A percentile compares a stretch with the other conserved stretches of the same genome.
phyloP scores from a whole-genome alignment of 768 basidiomycete genomes.

The Ramaria rubella region DNA sequence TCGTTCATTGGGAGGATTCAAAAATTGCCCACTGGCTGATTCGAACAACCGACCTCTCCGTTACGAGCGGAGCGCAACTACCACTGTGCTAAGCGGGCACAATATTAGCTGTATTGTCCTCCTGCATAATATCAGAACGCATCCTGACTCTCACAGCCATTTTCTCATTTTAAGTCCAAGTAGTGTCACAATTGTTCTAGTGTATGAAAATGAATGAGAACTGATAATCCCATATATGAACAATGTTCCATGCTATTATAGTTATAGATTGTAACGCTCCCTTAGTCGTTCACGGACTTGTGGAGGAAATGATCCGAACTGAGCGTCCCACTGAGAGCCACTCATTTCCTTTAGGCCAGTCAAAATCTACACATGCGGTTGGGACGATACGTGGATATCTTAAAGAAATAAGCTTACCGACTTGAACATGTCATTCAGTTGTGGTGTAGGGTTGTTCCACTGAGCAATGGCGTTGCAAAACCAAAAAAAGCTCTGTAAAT shows the following conservation, averaged over 20 bases:
- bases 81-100: constrained; percentile 13
- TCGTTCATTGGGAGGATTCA: not conserved
- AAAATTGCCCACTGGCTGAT: constrained; percentile 11
- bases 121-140: not conserved
- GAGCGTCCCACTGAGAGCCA: constrained; percentile 76
- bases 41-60: constrained; percentile 14
- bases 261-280: constrained; percentile 79
- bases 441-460: constrained; percentile 88
- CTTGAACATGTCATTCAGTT: constrained; percentile 92
- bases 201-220: constrained; percentile 1
- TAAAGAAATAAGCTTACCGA: constrained; percentile 27
- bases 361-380: constrained; percentile 44
- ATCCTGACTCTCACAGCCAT: not conserved
- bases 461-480: constrained; percentile 98
- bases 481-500: constrained; percentile 78
- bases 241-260: constrained; percentile 1
- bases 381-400: not conserved
- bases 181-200: not conserved
- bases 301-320: constrained; percentile 78
- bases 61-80: constrained; percentile 14
- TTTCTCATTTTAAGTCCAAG: not conserved
- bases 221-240: constrained; percentile 7
- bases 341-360: constrained; percentile 88
- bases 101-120: not conserved
- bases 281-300: constrained; percentile 83